Evolutionary conservation across 345 rosid genomes (phyloP).

Genomic region (Excoecaria agallocha): DNA sequence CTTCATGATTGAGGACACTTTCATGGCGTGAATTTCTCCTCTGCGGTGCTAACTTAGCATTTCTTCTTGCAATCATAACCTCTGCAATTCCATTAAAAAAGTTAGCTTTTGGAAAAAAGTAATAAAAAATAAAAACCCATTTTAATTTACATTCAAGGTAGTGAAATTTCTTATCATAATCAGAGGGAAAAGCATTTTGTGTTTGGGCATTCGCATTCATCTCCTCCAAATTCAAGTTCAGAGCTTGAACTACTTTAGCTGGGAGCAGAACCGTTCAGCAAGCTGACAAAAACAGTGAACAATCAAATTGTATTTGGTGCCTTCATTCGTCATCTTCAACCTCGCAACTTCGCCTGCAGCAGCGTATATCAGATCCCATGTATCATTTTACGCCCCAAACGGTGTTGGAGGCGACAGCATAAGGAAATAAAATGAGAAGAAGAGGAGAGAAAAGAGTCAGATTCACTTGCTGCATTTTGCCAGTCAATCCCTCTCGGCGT

Average conservation of each 20-base stretch:
- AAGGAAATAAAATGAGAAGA: no score
- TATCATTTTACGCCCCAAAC: no score
- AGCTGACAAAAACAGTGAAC: not conserved
- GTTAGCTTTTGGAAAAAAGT: not conserved
- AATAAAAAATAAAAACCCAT: not conserved
- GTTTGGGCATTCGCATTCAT: not conserved
- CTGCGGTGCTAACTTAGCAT: slow-evolving; percentile 29
- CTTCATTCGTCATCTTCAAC: slow-evolving; percentile 23
- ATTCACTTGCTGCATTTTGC: no score
- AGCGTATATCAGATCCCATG: no score
- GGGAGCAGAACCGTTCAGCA: slow-evolving; percentile 22
- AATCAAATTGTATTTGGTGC: not conserved
- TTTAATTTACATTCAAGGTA: not conserved
- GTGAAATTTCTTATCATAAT: slow-evolving; percentile 27
- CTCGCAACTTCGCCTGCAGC: no score
- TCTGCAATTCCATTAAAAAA: slow-evolving; percentile 19
- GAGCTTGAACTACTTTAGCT: slow-evolving; percentile 27
- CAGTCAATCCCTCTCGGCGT: no score
- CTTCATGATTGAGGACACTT: slow-evolving; percentile 34
- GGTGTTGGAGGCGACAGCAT: no score
- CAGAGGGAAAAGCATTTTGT: slow-evolving; percentile 31
- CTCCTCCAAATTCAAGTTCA: slow-evolving; percentile 23
- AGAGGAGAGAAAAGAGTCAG: no score
- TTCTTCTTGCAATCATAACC: slow-evolving; percentile 43
- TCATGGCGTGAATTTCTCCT: slow-evolving; percentile 28